phyloP scores from a whole-genome alignment of 805 yeast species.

The Kazachstania psychrophila region DNA sequence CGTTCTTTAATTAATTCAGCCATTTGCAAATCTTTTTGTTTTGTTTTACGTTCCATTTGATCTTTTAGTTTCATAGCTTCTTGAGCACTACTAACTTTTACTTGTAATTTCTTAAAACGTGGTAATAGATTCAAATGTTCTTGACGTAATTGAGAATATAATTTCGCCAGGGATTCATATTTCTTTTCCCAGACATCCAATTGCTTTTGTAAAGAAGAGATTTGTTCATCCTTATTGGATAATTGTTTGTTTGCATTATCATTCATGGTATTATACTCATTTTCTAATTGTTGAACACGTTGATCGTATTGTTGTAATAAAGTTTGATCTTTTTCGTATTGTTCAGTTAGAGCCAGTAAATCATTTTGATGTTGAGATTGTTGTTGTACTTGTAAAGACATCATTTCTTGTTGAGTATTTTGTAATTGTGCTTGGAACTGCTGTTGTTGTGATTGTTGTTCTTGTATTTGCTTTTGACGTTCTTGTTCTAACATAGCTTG shows the following conservation, averaged over 20 bases:
- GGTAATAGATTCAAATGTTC: constrained; percentile 76
- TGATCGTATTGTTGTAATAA: constrained; percentile 81
- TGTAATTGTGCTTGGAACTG: constrained; percentile 49
- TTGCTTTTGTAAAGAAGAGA: constrained; percentile 63
- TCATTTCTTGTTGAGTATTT: constrained; percentile 57
- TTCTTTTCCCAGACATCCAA: constrained; percentile 70
- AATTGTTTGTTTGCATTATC: constrained; percentile 64
- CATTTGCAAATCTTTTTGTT: constrained; percentile 75
- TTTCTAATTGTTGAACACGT: constrained; percentile 72
- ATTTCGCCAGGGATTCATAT: constrained; percentile 80
- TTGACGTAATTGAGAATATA: constrained; percentile 84
- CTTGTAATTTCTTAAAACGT: constrained; percentile 71
- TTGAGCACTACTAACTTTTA: constrained; percentile 81
- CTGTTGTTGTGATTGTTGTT: constrained; percentile 62
- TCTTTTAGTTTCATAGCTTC: constrained; percentile 82
- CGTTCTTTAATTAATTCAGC: constrained; percentile 86
- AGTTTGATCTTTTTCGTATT: constrained; percentile 77
- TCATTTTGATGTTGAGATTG: constrained; percentile 77
- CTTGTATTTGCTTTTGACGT: constrained; percentile 48
- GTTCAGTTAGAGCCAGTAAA: constrained; percentile 61
- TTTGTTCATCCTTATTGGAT: constrained; percentile 65
- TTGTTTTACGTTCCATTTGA: constrained; percentile 69
- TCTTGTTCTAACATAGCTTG: constrained; percentile 64
- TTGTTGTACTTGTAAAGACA: constrained; percentile 44
- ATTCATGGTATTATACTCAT: constrained; percentile 52